Evolutionary conservation across 495 filamentous ascomycete genomes (phyloP).

Genomic region (Oidiodendron maius): DNA sequence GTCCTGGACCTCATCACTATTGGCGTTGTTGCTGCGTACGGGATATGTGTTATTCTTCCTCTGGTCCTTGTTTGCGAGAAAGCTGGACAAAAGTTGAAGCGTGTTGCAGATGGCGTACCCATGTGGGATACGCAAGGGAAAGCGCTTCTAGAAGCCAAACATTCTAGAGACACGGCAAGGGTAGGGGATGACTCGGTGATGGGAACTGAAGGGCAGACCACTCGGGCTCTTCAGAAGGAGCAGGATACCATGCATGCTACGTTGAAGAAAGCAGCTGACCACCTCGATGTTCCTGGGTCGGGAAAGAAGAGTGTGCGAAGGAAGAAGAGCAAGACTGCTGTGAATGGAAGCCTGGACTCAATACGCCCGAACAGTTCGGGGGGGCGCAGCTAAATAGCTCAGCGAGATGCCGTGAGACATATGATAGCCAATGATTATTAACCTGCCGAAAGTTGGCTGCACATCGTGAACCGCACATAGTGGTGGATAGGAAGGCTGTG

Average conservation of each 20-base stretch:
- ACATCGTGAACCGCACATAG: too few species aligned
- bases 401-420: too few species aligned
- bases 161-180: background rate
- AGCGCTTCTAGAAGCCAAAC: background rate
- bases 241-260: background rate
- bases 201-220: too few species aligned
- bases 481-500: too few species aligned
- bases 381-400: too few species aligned
- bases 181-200: background rate
- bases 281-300: slow-evolving; percentile 4
- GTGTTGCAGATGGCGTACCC: background rate
- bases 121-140: too few species aligned
- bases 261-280: background rate
- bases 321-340: slow-evolving; percentile 5
- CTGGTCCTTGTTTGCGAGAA: background rate
- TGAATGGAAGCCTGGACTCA: background rate
- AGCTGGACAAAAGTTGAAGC: background rate
- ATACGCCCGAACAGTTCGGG: too few species aligned
- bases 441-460: too few species aligned
- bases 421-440: too few species aligned
- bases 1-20: slow-evolving; percentile 57
- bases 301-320: slow-evolving; percentile 11
- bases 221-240: background rate
- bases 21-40: slow-evolving; percentile 25
- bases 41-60: background rate